phyloP scores from a whole-genome alignment of 108 stramenopile genomes.

The Nitzschia sp. region DNA sequence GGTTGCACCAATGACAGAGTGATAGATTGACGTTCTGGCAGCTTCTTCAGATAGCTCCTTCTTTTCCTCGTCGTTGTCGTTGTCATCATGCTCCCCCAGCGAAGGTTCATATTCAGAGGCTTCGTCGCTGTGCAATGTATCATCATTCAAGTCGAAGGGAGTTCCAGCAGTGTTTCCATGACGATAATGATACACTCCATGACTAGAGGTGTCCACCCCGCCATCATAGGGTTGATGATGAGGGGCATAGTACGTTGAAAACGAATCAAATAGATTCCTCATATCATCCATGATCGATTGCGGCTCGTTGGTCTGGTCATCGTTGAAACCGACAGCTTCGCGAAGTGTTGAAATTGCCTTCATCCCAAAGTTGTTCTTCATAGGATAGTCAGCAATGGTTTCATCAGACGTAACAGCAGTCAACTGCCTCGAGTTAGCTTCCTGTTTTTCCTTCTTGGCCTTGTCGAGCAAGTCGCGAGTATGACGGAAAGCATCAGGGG shows the following conservation, averaged over 20 bases:
- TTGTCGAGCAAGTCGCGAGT: conserved; percentile 8
- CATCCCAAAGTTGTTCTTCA: background rate
- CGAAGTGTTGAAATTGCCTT: conserved; percentile 5
- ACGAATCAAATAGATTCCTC: conserved; percentile 5
- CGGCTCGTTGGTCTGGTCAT: background rate
- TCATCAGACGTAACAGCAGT: conserved; percentile 4
- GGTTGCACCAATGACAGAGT: background rate
- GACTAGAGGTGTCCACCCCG: background rate
- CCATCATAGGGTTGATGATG: conserved; percentile 22
- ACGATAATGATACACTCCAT: background rate
- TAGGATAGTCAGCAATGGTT: background rate
- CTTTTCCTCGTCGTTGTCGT: background rate
- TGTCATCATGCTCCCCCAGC: background rate
- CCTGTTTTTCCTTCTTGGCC: background rate
- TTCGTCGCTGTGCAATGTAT: background rate
- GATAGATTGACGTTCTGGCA: conserved; percentile 12
- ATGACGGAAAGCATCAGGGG: conserved; percentile 18
- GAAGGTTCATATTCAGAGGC: background rate
- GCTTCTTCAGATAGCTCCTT: background rate
- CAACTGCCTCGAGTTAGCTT: background rate
- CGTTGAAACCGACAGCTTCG: conserved; percentile 6
- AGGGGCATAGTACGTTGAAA: conserved; percentile 13
- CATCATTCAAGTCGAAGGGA: background rate
- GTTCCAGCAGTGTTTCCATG: conserved; percentile 5
- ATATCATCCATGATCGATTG: conserved; percentile 20